Percentiles rank a stretch among this genome's conserved stretches.
These are phyloP conservation scores for Hypoxylon rickii DNA, from an alignment of 495 filamentous ascomycete genomes.

Conservation along the genomic window DNA sequence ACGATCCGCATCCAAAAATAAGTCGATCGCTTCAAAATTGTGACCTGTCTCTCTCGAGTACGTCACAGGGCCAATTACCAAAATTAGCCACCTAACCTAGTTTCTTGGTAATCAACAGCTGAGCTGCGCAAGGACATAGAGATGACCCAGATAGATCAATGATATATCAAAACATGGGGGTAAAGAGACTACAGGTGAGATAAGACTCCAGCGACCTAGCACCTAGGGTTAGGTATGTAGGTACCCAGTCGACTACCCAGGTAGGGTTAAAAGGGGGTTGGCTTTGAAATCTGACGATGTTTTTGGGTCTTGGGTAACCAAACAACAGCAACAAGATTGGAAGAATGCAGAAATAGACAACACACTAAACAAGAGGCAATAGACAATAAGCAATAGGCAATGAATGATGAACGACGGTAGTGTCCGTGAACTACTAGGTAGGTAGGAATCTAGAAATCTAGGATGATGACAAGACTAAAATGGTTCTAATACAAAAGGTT, in stretches of 20 bases:
- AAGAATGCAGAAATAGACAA: not conserved
- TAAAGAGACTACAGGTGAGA: no score
- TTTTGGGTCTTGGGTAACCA: no score
- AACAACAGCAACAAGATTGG: not conserved
- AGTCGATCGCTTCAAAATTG: not conserved
- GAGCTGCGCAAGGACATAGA: conserved; percentile 24
- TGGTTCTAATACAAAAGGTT: conserved; percentile 22
- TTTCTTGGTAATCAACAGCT: conserved; percentile 17
- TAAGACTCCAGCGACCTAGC: no score
- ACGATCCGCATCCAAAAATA: conserved; percentile 7
- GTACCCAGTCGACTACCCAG: no score
- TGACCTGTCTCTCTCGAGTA: conserved; percentile 8
- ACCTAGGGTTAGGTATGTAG: no score
- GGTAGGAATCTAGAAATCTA: conserved; percentile 4
- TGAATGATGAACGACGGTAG: no score
- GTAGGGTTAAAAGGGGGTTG: not conserved
- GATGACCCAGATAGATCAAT: not conserved
- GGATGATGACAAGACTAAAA: conserved; percentile 24
- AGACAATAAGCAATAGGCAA: no score
- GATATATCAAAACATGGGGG: conserved; percentile 16
- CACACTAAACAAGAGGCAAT: no score
- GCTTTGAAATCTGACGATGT: not conserved
- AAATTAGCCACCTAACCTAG: conserved; percentile 25
- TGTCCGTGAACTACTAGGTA: conserved; percentile 3
- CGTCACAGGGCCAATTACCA: conserved; percentile 19